Percentiles rank a stretch among this genome's conserved stretches.
Evolutionary conservation across 768 basidiomycete genomes (phyloP).

Genomic region (Trametes cingulata): DNA sequence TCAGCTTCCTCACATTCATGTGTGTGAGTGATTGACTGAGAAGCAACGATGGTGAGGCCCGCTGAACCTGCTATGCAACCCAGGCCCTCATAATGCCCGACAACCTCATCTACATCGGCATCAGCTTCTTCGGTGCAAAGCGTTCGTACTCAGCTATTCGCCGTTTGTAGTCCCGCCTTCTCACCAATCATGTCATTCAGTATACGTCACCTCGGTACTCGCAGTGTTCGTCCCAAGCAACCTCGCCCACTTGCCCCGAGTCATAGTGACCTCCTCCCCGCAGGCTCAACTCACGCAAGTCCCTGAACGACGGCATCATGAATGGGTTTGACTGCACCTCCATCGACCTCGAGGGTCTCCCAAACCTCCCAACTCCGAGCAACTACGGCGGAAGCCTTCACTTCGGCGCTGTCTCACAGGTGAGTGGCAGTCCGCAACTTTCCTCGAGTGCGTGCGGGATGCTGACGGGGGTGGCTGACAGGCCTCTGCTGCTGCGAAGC

Average conservation of each 20-base stretch:
- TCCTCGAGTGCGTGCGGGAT: too few relatives aligned
- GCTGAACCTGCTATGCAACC: background rate
- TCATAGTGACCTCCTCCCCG: too few relatives aligned
- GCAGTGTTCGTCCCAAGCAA: conserved; percentile 2
- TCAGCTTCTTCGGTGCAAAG: conserved; percentile 1
- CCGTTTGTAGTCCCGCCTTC: background rate
- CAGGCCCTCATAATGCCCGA: background rate
- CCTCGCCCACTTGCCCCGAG: background rate
- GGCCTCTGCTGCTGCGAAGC: too few relatives aligned
- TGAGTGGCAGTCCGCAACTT: too few relatives aligned
- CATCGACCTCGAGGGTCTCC: background rate
- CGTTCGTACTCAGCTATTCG: background rate
- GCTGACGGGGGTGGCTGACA: too few relatives aligned
- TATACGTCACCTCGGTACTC: conserved; percentile 1
- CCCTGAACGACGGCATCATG: background rate
- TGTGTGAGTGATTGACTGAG: background rate
- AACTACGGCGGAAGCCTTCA: background rate
- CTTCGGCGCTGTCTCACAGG: too few relatives aligned
- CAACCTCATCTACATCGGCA: conserved; percentile 5
- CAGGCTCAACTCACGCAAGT: background rate
- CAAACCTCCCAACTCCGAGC: background rate
- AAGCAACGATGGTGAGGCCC: background rate
- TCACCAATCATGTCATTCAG: background rate
- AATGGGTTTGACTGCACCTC: background rate
- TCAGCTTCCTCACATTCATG: background rate